phyloP scores from a whole-genome alignment of 352 stramenopile species.

The Thalassiosira hispida region DNA sequence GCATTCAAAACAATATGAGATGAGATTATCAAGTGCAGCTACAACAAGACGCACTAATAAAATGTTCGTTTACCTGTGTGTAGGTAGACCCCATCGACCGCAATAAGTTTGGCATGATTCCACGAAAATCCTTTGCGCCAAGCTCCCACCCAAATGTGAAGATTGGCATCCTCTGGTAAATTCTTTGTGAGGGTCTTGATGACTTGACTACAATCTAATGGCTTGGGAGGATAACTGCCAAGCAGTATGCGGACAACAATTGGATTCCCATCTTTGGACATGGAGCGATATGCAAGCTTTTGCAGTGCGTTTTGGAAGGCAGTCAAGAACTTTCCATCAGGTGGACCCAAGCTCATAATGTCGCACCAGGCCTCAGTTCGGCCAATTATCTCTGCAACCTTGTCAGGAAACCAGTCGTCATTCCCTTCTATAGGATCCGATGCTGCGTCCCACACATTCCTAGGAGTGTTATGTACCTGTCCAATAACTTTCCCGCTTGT shows the following conservation, averaged over 20 bases:
- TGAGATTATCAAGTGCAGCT: neutral
- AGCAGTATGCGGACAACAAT: constrained; percentile 58
- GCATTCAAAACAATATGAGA: neutral
- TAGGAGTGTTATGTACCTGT: constrained; percentile 48
- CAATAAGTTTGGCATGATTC: constrained; percentile 67
- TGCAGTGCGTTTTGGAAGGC: constrained; percentile 41
- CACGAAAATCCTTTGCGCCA: constrained; percentile 52
- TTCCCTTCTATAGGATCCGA: constrained; percentile 33
- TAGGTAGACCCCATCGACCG: constrained; percentile 55
- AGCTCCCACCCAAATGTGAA: constrained; percentile 57
- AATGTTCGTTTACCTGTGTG: constrained; percentile 41
- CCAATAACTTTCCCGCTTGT: constrained; percentile 54
- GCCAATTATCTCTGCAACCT: constrained; percentile 40
- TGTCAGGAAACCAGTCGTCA: constrained; percentile 57
- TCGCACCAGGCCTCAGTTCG: constrained; percentile 54
- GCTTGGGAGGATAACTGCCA: constrained; percentile 59
- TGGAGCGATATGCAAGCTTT: constrained; percentile 24
- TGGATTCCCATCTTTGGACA: neutral
- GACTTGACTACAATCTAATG: constrained; percentile 43
- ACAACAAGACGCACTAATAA: neutral
- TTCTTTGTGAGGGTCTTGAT: constrained; percentile 42
- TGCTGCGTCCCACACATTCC: constrained; percentile 14
- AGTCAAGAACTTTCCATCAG: constrained; percentile 57
- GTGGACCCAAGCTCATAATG: constrained; percentile 46
- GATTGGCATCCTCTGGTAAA: constrained; percentile 31